Evolutionary conservation across 345 rosid species (phyloP), one percentile per base, ranked within the genome.

Genomic region (Syzygium aromaticum): DNA sequence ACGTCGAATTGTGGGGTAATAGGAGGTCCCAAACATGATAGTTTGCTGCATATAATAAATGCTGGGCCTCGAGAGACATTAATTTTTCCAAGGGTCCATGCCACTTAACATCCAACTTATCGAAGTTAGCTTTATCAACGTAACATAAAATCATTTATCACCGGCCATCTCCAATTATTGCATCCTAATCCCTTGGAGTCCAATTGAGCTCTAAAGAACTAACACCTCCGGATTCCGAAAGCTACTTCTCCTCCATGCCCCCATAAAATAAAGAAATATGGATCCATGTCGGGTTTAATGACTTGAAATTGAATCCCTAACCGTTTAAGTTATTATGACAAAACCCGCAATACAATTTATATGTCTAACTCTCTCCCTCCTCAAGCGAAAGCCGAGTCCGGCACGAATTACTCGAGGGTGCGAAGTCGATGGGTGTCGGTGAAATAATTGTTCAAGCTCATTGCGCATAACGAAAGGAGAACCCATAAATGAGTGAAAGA

Each of bases 331-430:
- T 73, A 2, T 67, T 4, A 67, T 0, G 40, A 17, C 2, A 9
- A 73, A 9, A 73, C 11, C 5, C 4, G 0, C 22, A 10, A 19
- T 19, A 38, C 0, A 33, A 0, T 1, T 0, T 38, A 5, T 19
- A 61, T n/a, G 19, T n/a, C 73, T 61, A 61, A 61, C 73, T 61
- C 73, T 61, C 38, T 61, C 14, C 9, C 73, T 61, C 38, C 33
- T 61, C 38, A 61, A 19, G 15, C 0, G 9, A 61, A n/a, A n/a
- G 38, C 8, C 73, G 30, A 61, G 8, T 15, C 19, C 33, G 3
- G 5, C 17, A n/a, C 2, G 0, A 1, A 61, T n/a, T n/a, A 5
- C 73, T 61, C 19, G 15, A 0, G 0, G 10, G 38, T 27, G 38
- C 33, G 15, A 61, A 16, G 73, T n/a, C 2, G 19, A n/a, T 61